Evolutionary conservation across 1,284 basidiomycete species (phyloP).

Genomic region (Ganoderma resinaceum): DNA sequence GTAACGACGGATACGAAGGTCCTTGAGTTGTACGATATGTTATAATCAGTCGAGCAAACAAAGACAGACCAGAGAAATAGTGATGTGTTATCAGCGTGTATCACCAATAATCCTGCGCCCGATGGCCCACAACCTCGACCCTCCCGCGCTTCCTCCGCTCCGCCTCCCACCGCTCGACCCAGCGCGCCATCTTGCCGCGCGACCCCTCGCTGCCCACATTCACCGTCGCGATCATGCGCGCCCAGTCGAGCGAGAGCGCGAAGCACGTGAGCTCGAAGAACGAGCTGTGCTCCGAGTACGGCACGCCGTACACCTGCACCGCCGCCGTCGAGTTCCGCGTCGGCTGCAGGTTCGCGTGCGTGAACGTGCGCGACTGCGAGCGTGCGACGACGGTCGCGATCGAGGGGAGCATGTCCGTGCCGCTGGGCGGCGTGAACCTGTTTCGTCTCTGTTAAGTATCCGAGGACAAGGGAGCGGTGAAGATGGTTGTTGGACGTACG

Average conservation of each 20-base stretch:
- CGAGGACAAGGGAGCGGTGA: background rate
- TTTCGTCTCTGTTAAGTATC: background rate
- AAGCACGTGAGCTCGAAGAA: conserved; percentile 96
- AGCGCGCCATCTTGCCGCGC: conserved; percentile 84
- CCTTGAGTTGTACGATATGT: background rate
- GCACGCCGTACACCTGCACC: conserved; percentile 86
- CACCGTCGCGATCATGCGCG: conserved; percentile 93
- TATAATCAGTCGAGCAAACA: background rate
- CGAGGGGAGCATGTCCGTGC: conserved; percentile 66
- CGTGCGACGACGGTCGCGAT: conserved; percentile 72
- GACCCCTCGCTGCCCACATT: conserved; percentile 87
- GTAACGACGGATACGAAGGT: background rate
- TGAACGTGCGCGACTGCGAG: conserved; percentile 72
- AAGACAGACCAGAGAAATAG: background rate
- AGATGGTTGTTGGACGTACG: conserved; percentile 53
- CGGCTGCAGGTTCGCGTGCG: conserved; percentile 70
- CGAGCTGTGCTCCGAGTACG: conserved; percentile 96
- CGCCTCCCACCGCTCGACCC: conserved; percentile 87
- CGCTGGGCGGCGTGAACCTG: conserved; percentile 78
- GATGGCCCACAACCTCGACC: conserved; percentile 63
- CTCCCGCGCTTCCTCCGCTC: conserved; percentile 72
- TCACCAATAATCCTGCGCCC: conserved; percentile 74
- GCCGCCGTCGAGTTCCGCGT: conserved; percentile 75
- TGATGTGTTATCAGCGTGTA: background rate
- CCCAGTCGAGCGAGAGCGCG: conserved; percentile 84